Base-by-base conservation (phyloP, 2,329 filamentous ascomycete genomes). In the Diaporthe australafricana region DNA sequence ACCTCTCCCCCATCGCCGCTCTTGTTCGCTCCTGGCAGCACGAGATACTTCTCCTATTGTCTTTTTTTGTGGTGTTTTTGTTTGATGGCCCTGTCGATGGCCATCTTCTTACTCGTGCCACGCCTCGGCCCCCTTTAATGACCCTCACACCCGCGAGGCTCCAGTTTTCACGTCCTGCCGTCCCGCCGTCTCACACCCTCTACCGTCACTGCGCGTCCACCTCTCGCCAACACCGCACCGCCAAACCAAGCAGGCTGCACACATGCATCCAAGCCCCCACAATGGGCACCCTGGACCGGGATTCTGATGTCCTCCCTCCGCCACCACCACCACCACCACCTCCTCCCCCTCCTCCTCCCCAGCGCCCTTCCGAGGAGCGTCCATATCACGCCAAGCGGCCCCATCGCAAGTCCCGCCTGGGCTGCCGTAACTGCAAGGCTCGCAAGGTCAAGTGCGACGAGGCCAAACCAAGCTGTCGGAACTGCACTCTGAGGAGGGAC, bases 361-460 rank as follows among this genome's bases (percentile, higher is more conserved):
- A 40, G 25, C 30, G 25, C n/a, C 55, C 65, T 35, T 32, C 72
- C 12, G 72, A 72, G 30, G 74, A 75, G 35, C 79, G 74, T 65
- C 81, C 81, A 1, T 86, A 83, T 66, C 80, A 84, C 70, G 73
- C 83, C 63, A 90, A 89, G 77, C 83, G 87, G 14, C 86, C 87
- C 60, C 88, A 90, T 77, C 86, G 82, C 74, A 90, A 90, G 78
- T 88, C 87, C 1, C 81, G 87, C 38, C 80, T 82, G 2, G 88
- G 87, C 7, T 90, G 88, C 75, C 81, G 80, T 73, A 87, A 85
- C 76, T 90, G 88, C 82, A 90, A 89, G 79, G 78, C 79, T 20
- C 84, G 88, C 69, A 88, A 87, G 78, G 85, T 88, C 68, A 89
- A 88, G 79, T 89, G 87, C 78, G 85, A 88, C 72, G 87, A 90